phyloP scores from a whole-genome alignment of 768 basidiomycete genomes.

The Macrolepiota fuliginosa region DNA sequence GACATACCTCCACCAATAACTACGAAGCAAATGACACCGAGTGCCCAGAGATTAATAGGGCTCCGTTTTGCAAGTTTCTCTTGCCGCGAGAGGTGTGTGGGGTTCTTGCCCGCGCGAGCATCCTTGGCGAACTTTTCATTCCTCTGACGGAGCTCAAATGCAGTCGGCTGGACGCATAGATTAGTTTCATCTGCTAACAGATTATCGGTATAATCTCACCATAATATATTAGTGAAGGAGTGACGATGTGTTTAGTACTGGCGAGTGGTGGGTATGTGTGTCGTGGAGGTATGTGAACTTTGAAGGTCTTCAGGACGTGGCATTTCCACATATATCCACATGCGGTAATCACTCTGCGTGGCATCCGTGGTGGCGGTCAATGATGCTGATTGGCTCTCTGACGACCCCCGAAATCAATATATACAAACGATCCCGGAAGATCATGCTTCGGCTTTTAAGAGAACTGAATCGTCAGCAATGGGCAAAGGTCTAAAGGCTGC shows the following conservation, averaged over 20 bases:
- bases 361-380: background rate
- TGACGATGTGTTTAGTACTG: slow-evolving; percentile 14
- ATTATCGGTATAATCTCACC: slow-evolving; percentile 18
- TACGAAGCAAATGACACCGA: slow-evolving; percentile 74
- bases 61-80: slow-evolving; percentile 70
- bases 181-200: background rate
- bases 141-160: slow-evolving; percentile 79
- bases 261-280: slow-evolving; percentile 13
- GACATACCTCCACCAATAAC: slow-evolving; percentile 75
- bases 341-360: background rate
- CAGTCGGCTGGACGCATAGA: slow-evolving; percentile 54
- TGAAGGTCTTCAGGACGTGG: slow-evolving; percentile 22
- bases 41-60: slow-evolving; percentile 72
- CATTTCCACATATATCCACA: slow-evolving; percentile 15
- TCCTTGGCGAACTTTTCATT: slow-evolving; percentile 80
- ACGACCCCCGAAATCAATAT: slow-evolving; percentile 4
- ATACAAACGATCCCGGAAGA: background rate
- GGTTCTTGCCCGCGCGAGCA: slow-evolving; percentile 73
- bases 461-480: slow-evolving; percentile 24
- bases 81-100: slow-evolving; percentile 67
- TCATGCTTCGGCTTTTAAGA: background rate
- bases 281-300: background rate
- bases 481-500: slow-evolving; percentile 66
- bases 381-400: background rate
- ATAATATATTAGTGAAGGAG: slow-evolving; percentile 20